Base-by-base conservation (phyloP, 2,329 filamentous ascomycete genomes). In the Fonsecaea monophora region DNA sequence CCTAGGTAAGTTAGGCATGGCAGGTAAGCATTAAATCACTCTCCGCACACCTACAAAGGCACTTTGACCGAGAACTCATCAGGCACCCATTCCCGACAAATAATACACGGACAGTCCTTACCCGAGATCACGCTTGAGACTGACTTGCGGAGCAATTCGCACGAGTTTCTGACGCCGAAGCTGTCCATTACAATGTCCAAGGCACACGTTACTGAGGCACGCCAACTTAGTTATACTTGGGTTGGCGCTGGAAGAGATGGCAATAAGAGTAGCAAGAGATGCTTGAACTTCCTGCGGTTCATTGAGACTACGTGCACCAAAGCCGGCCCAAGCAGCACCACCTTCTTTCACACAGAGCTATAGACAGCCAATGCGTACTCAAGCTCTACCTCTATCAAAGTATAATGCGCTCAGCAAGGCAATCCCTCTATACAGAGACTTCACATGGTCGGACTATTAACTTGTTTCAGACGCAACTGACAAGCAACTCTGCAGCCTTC, bases 401-500 rank as follows among this genome's bases (percentile, higher is more conserved):
- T 25, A 2, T 25, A 25, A 25, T 25, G 25, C 25, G 25, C 25
- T 2, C 25, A 25, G 21, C 40, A 2, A 18, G 40, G 40, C 6
- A n/a, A 18, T 45, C 18, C 15, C 15, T 45, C 40, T 45, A 45
- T 18, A 21, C 40, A 32, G 6, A 32, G 6, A 5, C 30, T 32
- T 4, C 30, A 32, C 30, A 32, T 6, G 37, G 37, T 40, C 37
- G 37, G 15, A 13, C 12, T 40, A 40, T 15, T 4, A 5, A 9
- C 25, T 50, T 50, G 18, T 30, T 12, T 25, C 18, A 12, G 45
- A 60, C 32, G 57, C 78, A 66, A 66, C 83, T 83, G 57, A 86
- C 81, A 59, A 85, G 72, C 15, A 61, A 21, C 70, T 85, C 83
- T 2, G 80, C 80, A 50, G 78, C 81, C 72, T 84, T 84, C 75